Evolutionary conservation across 1,284 basidiomycete genomes (phyloP), one percentile per base, ranked within the genome.

Genomic region (Laetiporus sulphureus): DNA sequence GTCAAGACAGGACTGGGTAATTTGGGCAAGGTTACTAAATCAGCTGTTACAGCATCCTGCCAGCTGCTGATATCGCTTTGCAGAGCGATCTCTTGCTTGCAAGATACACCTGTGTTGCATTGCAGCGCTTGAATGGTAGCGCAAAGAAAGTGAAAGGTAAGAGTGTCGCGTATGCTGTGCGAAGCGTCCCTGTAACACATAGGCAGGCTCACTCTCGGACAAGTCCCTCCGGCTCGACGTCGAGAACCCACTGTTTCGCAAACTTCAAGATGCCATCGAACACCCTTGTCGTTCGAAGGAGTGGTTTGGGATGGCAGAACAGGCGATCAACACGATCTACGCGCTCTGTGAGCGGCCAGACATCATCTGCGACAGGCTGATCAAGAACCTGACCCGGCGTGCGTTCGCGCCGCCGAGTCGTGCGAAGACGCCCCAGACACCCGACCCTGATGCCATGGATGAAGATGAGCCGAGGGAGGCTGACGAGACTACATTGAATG

Each of bases 231-330:
- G 95, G 3, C 71, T 94, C 40, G 84, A 87, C 2, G 97, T 97
- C 89, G 82, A 87, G 32, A 89, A 85, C 48, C 72, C 80, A 0
- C 81, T 99, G 38, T 98, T 99, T 67, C 71, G 71, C 24, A 87
- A 87, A 52, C 71, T 99, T 3, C 79, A 88, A 55, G 83, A 86
- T 2, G 74, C 81, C 5, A 75, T 96, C 36, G 79, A 91, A 54
- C 69, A 78, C 36, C 83, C 89, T 0, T 86, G 81, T 41, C 73
- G 79, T 27, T 85, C 83, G n/a, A 88, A 83, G 52, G 91, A 94
- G 45, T 96, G 93, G 92, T 97, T 99, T 58, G 83, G 85, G 10
- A 80, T 98, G 67, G 91, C 96, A 0, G 95, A 99, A 60, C 92
- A 99, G 62, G 91, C 87, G 3, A 83, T 99, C 64, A 97, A 99